Percentiles rank a stretch among this genome's conserved stretches.
These are phyloP conservation scores for Decorospora gaudefroyi DNA, from an alignment of 2,329 filamentous ascomycete species.

Conservation along the genomic window DNA sequence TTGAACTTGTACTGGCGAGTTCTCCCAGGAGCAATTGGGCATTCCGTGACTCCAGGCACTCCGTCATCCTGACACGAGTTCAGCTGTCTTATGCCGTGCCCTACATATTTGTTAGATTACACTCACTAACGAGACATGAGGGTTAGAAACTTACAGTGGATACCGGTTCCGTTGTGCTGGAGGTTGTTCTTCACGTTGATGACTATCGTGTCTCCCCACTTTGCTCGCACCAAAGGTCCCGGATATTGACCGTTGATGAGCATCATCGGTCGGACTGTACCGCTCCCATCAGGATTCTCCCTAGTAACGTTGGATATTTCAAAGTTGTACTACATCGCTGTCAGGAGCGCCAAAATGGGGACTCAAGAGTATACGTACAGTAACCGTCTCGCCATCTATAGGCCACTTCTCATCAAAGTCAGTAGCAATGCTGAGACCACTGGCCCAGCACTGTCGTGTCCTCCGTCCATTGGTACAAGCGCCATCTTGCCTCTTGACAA, in stretches of 20 bases:
- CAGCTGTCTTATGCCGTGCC: constrained; percentile 54
- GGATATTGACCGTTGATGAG: constrained; percentile 64
- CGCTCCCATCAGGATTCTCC: constrained; percentile 48
- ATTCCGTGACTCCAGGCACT: constrained; percentile 60
- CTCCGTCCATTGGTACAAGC: constrained; percentile 49
- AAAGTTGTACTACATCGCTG: constrained; percentile 42
- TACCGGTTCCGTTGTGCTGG: constrained; percentile 54
- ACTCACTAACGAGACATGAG: too few relatives aligned
- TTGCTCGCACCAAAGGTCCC: constrained; percentile 56
- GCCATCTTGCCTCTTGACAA: constrained; percentile 41
- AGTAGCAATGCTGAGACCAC: constrained; percentile 52
- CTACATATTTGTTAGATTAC: too few relatives aligned
- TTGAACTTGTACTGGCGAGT: constrained; percentile 62
- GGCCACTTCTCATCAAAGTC: constrained; percentile 54
- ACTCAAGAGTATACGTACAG: constrained; percentile 19
- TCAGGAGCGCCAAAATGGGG: constrained; percentile 5
- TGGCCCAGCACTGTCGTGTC: constrained; percentile 51
- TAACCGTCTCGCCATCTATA: constrained; percentile 45
- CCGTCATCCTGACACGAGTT: constrained; percentile 58
- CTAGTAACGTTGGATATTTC: constrained; percentile 50
- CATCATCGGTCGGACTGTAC: constrained; percentile 40
- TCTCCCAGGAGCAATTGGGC: constrained; percentile 66
- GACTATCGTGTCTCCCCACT: constrained; percentile 49
- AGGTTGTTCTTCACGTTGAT: constrained; percentile 49
- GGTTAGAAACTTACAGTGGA: too few relatives aligned